These are phyloP conservation scores for Salix viminalis DNA, from an alignment of 345 rosid genomes.

Conservation along the genomic window DNA sequence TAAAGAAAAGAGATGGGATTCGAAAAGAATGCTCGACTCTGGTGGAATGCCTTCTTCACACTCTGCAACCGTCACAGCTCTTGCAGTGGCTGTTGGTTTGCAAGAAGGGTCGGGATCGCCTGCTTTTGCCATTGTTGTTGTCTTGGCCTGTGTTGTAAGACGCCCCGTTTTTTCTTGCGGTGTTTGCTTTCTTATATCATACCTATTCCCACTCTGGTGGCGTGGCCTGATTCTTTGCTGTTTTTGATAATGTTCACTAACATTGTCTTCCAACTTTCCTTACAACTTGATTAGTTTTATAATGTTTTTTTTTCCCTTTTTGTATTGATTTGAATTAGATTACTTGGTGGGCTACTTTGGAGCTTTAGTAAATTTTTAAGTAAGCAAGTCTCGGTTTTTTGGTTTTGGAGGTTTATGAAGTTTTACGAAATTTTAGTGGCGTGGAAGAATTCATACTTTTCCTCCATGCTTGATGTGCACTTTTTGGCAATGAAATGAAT, in stretches of 20 bases:
- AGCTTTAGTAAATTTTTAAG: neutral
- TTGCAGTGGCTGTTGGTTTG: conserved; percentile 73
- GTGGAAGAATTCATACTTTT: neutral
- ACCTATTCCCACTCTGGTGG: neutral
- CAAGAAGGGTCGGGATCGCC: conserved; percentile 73
- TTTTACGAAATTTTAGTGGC: neutral
- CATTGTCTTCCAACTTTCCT: neutral
- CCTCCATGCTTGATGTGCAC: neutral
- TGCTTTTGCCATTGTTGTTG: conserved; percentile 78
- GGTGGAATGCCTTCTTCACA: conserved; percentile 99
- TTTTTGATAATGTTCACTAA: neutral
- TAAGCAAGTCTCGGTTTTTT: no score
- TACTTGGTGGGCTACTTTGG: neutral
- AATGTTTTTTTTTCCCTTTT: neutral
- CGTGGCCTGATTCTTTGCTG: neutral
- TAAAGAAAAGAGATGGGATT: conserved; percentile 95
- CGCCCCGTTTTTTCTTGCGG: neutral
- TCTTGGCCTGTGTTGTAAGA: conserved; percentile 84
- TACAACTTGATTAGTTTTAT: neutral
- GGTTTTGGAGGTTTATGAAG: neutral
- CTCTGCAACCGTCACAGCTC: conserved; percentile 89
- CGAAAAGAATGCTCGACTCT: conserved; percentile 73
- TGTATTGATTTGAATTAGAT: neutral
- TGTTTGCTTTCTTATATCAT: neutral
- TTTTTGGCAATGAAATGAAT: neutral